Conservation (phyloP, 345 rosid species). For the Syzygium grande region DNA sequence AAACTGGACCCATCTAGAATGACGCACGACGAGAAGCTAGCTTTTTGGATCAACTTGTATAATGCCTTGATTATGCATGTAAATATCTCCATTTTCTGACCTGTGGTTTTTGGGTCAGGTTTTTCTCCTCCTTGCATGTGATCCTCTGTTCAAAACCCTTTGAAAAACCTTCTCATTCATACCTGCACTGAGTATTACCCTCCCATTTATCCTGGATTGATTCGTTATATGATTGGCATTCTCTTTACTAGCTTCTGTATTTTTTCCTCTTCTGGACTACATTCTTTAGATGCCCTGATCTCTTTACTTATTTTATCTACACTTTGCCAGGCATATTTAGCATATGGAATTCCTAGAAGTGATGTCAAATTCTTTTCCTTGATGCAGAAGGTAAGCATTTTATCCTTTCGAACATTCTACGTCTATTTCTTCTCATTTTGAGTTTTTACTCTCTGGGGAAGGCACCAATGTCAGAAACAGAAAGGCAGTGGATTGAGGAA, state of each 20-base stretch:
- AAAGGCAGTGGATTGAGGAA: neutral
- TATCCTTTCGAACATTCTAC: neutral
- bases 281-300: neutral
- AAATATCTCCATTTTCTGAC: conserved; percentile 9
- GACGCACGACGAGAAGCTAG: conserved; percentile 43
- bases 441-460: neutral
- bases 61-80: conserved; percentile 76
- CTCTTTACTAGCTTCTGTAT: neutral
- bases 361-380: conserved; percentile 46
- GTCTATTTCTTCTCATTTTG: neutral
- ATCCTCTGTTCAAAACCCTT: neutral
- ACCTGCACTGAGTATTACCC: neutral
- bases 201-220: neutral
- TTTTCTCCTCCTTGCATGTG: neutral
- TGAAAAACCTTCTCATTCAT: neutral
- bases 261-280: neutral
- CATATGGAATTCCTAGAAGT: conserved; percentile 56
- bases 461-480: neutral
- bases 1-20: conserved; percentile 37
- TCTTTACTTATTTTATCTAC: neutral
- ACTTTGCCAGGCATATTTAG: conserved; percentile 50
- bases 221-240: neutral
- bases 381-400: conserved; percentile 48
- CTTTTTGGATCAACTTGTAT: conserved; percentile 69
- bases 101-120: neutral